Evolutionary conservation across 1,284 basidiomycete genomes (phyloP), one percentile per base, ranked within the genome.

Genomic region (Phylloboletellus chloephorus): DNA sequence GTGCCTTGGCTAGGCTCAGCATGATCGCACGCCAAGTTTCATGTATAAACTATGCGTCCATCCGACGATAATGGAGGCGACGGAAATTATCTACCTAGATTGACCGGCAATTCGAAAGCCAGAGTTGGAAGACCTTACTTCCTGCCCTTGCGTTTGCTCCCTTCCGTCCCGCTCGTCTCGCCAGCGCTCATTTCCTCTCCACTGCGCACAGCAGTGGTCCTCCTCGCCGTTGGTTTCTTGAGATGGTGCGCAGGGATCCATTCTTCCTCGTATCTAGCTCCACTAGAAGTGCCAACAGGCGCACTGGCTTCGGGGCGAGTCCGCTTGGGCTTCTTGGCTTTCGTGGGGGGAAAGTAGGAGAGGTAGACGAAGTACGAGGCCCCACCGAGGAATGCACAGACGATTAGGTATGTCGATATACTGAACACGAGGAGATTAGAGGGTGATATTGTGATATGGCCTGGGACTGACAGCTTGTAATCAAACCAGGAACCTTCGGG

Each of bases 181-280:
- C 64, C 67, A 10, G 71, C 77, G 46, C 80, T 85, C 32, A 74
- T 56, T 52, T 88, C 83, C 46, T 86, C 84, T 23, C 74, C 84
- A 49, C 82, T 82, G 39, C 72, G 78, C 54, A 69, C 44, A 37
- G 49, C 55, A 38, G 64, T 62, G 33, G 70, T 68, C 58, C 74
- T 79, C 39, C 64, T 63, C 15, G 65, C 57, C 63, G 78, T 84
- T 25, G 67, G 49, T 64, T 86, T 85, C 67, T 78, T 83, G 49
- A 91, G 67, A 54, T 92, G 88, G 54, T 89, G 83, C 52, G 82
- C 83, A 12, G 90, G 90, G 54, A 94, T 93, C 90, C 90, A 94
- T 56, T 93, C 89, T 59, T 93, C 88, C 56, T 90, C 79, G 54
- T 92, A 92, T 37, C 79, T 82, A 44, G 79, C 77, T 4, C 82